Evolutionary conservation across 208 protist species (phyloP), one percentile per base, ranked within the genome.

Genomic region (Acanthamoeba sp.): DNA sequence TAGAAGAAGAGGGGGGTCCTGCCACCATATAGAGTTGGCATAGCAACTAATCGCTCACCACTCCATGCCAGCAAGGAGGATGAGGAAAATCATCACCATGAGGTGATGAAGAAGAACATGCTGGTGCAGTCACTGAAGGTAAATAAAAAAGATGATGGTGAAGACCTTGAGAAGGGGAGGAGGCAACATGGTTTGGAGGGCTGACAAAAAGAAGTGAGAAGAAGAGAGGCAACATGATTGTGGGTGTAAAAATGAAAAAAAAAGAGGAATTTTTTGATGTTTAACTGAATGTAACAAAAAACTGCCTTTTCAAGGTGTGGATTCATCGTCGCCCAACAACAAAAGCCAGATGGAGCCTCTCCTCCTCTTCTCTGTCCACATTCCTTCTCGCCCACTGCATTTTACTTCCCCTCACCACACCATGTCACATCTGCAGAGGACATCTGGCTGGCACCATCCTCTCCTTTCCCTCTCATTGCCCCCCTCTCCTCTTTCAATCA

Each of bases 331-430:
- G 2, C 22, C 2, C 59, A 69, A 69, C 48, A 52, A 52, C 48
- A 52, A 52, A 52, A 52, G 48, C 48, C 48, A 52, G 48, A 69
- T 69, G 59, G 29, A 64, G 57, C 57, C 24, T 64, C 45, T 48
- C 45, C 57, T 64, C 59, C 59, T 69, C 59, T 69, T 69, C 59
- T 69, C 59, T 69, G 59, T 69, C 52, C 59, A 69, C 59, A 34
- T 69, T 69, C 59, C 59, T 69, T 69, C 59, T 69, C 29, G 12
- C 59, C 59, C 59, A 69, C 59, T 69, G 59, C 59, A 12, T 69
- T 69, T 24, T 69, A 16, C 59, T 69, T 69, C 29, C 59, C 48
- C 48, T 52, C 48, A 18, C 59, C 59, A 69, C 29, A 69, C 59
- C 59, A 69, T 69, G 59, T 69, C 59, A 69, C 59, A 69, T 69